These are phyloP conservation scores for Xylariaceae sp. DNA, from an alignment of 2,329 filamentous ascomycete genomes.

Conservation along the genomic window DNA sequence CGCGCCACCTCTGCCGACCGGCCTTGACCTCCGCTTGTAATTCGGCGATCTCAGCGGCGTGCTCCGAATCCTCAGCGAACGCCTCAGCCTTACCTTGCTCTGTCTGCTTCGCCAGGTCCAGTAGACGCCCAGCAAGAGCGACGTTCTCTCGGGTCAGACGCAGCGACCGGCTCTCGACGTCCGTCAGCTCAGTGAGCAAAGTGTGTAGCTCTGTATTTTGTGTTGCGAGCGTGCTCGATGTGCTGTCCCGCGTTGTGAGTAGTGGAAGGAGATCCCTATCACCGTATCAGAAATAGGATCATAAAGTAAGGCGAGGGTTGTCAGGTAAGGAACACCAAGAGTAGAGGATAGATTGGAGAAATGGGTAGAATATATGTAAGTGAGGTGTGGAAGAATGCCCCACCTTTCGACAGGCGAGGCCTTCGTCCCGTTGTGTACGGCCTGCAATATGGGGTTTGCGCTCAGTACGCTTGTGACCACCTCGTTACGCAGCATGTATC, in stretches of 20 bases:
- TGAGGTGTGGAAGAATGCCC: conserved; percentile 15
- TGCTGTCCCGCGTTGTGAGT: conserved; percentile 69
- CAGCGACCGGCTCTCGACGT: conserved; percentile 64
- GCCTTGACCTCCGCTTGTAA: conserved; percentile 65
- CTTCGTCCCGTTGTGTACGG: conserved; percentile 72
- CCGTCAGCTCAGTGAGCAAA: conserved; percentile 58
- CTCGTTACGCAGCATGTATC: conserved; percentile 71
- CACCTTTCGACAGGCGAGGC: conserved; percentile 73
- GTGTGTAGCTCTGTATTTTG: conserved; percentile 60
- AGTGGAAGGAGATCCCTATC: conserved; percentile 69
- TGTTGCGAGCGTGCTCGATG: conserved; percentile 68
- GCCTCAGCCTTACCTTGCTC: conserved; percentile 57
- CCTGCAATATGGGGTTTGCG: conserved; percentile 77
- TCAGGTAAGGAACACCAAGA: not conserved
- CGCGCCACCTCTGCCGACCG: conserved; percentile 71
- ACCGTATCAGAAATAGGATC: conserved; percentile 12
- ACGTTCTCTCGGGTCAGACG: conserved; percentile 65
- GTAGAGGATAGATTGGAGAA: not conserved
- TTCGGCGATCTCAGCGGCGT: conserved; percentile 60
- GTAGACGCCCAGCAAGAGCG: conserved; percentile 64
- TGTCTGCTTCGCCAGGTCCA: conserved; percentile 65
- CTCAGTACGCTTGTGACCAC: conserved; percentile 72
- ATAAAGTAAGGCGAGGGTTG: not conserved
- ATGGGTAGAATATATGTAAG: not conserved
- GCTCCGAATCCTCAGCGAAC: conserved; percentile 56